These are phyloP conservation scores for Hamigera avellanea DNA, from an alignment of 495 filamentous ascomycete genomes.

Conservation along the genomic window DNA sequence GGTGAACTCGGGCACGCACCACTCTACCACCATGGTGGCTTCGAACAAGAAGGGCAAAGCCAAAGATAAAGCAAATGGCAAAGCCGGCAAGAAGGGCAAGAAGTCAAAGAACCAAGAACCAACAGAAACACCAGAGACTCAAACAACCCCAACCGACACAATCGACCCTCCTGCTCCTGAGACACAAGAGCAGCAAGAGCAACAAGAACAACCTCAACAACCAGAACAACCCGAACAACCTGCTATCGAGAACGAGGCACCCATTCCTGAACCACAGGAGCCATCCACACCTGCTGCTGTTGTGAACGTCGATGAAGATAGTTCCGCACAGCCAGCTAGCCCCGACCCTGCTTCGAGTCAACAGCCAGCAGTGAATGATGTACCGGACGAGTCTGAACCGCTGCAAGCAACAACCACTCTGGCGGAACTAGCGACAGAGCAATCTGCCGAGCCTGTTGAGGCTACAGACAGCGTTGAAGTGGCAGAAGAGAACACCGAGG, in stretches of 20 bases:
- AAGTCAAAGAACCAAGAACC: slow-evolving; percentile 19
- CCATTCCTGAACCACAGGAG: slow-evolving; percentile 10
- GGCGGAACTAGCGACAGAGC: slow-evolving; percentile 9
- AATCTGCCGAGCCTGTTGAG: slow-evolving; percentile 3
- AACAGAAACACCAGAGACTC: slow-evolving; percentile 18
- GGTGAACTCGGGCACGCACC: slow-evolving; percentile 22
- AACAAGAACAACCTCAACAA: neutral
- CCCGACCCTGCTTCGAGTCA: slow-evolving; percentile 9
- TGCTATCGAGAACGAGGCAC: slow-evolving; percentile 2
- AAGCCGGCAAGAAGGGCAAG: slow-evolving; percentile 24
- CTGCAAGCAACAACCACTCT: slow-evolving; percentile 3
- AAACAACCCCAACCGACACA: slow-evolving; percentile 15
- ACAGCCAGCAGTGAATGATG: slow-evolving; percentile 12
- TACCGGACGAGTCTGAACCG: slow-evolving; percentile 6
- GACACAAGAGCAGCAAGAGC: neutral
- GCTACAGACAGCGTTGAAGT: neutral
- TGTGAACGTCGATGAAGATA: slow-evolving; percentile 9
- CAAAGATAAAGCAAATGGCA: slow-evolving; percentile 21
- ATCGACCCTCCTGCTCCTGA: slow-evolving; percentile 12
- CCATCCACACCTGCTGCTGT: slow-evolving; percentile 7
- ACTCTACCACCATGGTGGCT: slow-evolving; percentile 21
- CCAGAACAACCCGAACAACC: slow-evolving; percentile 1
- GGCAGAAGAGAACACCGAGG: neutral
- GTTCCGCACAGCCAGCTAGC: slow-evolving; percentile 6
- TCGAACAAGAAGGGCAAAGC: slow-evolving; percentile 27